phyloP scores from a whole-genome alignment of 352 stramenopile species.

The Globisporangium middletonii region DNA sequence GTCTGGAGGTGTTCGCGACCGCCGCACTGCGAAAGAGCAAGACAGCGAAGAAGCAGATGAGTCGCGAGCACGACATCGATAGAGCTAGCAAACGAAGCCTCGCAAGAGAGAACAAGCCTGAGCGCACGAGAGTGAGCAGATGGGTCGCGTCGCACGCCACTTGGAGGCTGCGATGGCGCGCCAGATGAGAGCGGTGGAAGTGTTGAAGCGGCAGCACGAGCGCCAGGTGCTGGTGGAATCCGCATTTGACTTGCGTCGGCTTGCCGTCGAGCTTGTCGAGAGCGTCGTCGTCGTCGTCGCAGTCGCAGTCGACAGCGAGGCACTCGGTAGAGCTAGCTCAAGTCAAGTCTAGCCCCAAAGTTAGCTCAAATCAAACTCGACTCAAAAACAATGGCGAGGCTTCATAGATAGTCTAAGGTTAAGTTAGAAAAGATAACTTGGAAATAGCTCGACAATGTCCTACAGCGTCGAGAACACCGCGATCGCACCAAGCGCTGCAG shows the following conservation, averaged over 20 bases:
- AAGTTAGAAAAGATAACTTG: background rate
- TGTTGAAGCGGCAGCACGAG: background rate
- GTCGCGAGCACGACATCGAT: background rate
- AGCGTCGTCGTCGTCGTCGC: too few species aligned
- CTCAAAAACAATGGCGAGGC: too few species aligned
- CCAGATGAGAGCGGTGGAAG: background rate
- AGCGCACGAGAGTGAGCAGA: constrained; percentile 1
- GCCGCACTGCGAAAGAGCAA: constrained; percentile 1
- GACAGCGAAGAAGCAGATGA: background rate
- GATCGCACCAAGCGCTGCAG: background rate
- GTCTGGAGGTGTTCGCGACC: constrained; percentile 5
- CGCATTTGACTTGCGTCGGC: background rate
- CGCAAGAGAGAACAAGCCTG: too few species aligned
- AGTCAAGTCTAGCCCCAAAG: too few species aligned
- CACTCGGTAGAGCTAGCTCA: too few species aligned
- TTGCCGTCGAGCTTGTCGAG: too few species aligned
- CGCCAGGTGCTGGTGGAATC: background rate
- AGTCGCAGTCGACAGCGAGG: too few species aligned
- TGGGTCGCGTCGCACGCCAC: constrained; percentile 5
- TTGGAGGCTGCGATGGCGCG: background rate
- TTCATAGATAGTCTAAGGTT: too few species aligned
- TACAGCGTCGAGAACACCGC: background rate
- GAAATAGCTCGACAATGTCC: background rate
- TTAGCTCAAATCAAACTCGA: too few species aligned
- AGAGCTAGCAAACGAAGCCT: too few species aligned